phyloP scores from a whole-genome alignment of 2,329 filamentous ascomycete genomes.

The Colletotrichum destructivum region DNA sequence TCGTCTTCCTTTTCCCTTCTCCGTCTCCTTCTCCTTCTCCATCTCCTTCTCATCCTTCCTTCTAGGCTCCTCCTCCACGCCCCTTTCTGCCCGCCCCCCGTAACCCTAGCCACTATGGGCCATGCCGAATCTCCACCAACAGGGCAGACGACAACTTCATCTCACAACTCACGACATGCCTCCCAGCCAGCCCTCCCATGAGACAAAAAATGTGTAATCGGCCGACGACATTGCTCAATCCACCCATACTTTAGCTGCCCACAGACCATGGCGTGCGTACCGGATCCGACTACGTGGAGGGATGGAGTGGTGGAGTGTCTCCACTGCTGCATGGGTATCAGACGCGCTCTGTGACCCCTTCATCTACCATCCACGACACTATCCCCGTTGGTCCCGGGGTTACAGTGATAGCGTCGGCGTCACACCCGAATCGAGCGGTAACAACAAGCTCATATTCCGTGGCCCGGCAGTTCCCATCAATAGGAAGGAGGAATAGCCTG shows the following conservation, averaged over 20 bases:
- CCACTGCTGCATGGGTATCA: conserved; percentile 38
- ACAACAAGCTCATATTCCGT: neutral
- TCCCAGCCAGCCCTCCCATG: neutral
- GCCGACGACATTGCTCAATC: conserved; percentile 11
- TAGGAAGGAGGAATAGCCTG: conserved; percentile 1
- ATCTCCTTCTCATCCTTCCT: no score
- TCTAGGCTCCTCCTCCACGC: neutral
- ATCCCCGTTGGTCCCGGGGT: conserved; percentile 19
- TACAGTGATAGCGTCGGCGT: conserved; percentile 27
- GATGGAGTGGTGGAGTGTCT: conserved; percentile 25
- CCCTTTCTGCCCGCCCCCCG: neutral
- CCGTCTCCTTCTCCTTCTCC: no score
- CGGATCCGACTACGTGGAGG: conserved; percentile 27
- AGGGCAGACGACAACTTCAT: conserved; percentile 31
- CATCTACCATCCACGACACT: conserved; percentile 32
- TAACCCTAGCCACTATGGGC: neutral
- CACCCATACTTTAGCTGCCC: conserved; percentile 14
- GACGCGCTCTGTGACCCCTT: conserved; percentile 32
- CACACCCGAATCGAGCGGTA: conserved; percentile 25
- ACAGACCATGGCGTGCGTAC: conserved; percentile 8
- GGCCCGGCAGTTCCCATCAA: conserved; percentile 21
- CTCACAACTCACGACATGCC: conserved; percentile 20
- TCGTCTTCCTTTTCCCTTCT: neutral
- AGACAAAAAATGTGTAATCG: conserved; percentile 13
- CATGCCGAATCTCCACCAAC: conserved; percentile 12